A percentile compares a stretch with the other conserved stretches of the same genome.
These are phyloP conservation scores for Suillus alpinus DNA, from an alignment of 768 basidiomycete genomes.

Conservation along the genomic window DNA sequence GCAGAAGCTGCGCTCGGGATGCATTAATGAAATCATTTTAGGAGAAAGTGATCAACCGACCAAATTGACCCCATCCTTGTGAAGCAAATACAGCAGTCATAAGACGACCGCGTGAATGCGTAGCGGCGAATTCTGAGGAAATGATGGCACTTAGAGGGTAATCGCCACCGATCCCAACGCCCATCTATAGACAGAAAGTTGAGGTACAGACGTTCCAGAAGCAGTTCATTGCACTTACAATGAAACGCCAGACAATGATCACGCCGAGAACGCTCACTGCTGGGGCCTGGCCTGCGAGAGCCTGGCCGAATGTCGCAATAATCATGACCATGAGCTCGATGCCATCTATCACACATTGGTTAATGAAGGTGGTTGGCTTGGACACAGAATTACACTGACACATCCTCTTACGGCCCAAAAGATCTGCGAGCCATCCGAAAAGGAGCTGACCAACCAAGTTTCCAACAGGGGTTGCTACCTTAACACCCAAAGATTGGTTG, in stretches of 20 bases:
- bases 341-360: conserved; percentile 35
- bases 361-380: neutral
- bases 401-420: conserved; percentile 76
- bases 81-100: conserved; percentile 87
- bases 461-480: conserved; percentile 75
- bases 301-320: conserved; percentile 74
- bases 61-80: conserved; percentile 86
- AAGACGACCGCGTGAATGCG: conserved; percentile 73
- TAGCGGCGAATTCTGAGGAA: conserved; percentile 84
- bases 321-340: conserved; percentile 76
- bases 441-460: conserved; percentile 73
- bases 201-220: neutral
- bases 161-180: conserved; percentile 85
- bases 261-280: conserved; percentile 73
- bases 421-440: conserved; percentile 80
- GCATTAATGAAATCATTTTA: neutral
- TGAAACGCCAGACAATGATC: conserved; percentile 81
- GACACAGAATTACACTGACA: conserved; percentile 43
- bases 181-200: conserved; percentile 43
- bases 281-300: conserved; percentile 64
- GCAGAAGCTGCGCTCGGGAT: conserved; percentile 47
- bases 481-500: conserved; percentile 74
- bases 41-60: conserved; percentile 29
- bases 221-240: conserved; percentile 36
- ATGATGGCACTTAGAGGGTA: conserved; percentile 86